Conservation (phyloP, 2,329 filamentous ascomycete species). For the Phaeoacremonium minimum region DNA sequence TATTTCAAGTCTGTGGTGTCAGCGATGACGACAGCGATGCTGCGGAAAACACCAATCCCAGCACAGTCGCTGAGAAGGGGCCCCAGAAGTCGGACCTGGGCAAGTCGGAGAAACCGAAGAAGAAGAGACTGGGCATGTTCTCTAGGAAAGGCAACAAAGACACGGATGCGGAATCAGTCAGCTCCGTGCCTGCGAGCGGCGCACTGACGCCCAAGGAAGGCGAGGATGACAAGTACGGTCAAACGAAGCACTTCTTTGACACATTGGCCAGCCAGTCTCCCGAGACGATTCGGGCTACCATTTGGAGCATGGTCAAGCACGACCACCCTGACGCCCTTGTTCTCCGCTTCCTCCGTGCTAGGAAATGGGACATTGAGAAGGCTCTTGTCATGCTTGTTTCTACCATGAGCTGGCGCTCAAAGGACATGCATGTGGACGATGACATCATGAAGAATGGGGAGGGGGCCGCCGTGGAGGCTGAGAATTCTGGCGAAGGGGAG, state of each 20-base stretch:
- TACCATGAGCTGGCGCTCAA: slow-evolving; percentile 85
- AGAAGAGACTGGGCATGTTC: slow-evolving; percentile 70
- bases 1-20: slow-evolving; percentile 73
- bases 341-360: slow-evolving; percentile 78
- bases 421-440: slow-evolving; percentile 82
- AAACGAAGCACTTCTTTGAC: slow-evolving; percentile 80
- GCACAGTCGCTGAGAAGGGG: slow-evolving; percentile 13
- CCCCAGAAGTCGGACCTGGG: slow-evolving; percentile 16
- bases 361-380: slow-evolving; percentile 93
- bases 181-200: slow-evolving; percentile 25
- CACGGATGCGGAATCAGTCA: slow-evolving; percentile 37
- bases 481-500: slow-evolving; percentile 50
- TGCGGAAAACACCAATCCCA: slow-evolving; percentile 17
- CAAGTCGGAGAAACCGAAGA: slow-evolving; percentile 62
- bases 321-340: slow-evolving; percentile 87
- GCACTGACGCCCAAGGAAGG: slow-evolving; percentile 35
- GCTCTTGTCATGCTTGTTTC: slow-evolving; percentile 92
- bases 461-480: slow-evolving; percentile 56
- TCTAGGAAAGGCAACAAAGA: slow-evolving; percentile 56
- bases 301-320: slow-evolving; percentile 94
- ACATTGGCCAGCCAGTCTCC: slow-evolving; percentile 73
- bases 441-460: slow-evolving; percentile 81
- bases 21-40: slow-evolving; percentile 25
- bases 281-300: slow-evolving; percentile 71
- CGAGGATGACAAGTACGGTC: slow-evolving; percentile 88